A percentile compares a stretch with the other conserved stretches of the same genome.
Evolutionary conservation across 768 basidiomycete genomes (phyloP).

Genomic region (Glaciozyma antarctica): DNA sequence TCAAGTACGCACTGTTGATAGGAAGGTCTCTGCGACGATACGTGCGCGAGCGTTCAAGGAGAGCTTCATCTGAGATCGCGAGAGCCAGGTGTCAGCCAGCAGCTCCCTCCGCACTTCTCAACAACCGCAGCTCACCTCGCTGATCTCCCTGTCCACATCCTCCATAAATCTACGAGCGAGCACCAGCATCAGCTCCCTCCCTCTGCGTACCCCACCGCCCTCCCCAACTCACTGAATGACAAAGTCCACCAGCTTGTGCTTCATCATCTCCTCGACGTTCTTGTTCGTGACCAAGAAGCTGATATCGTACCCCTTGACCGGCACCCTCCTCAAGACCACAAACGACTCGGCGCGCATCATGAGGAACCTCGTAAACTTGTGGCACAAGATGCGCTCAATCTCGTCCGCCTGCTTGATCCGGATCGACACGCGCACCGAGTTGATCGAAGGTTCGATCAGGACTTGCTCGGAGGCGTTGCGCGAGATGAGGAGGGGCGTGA

Average conservation of each 20-base stretch:
- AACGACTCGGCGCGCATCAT: conserved; percentile 98
- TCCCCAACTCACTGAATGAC: conserved; percentile 68
- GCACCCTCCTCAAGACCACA: conserved; percentile 87
- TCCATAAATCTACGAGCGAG: conserved; percentile 26
- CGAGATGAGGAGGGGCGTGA: conserved; percentile 87
- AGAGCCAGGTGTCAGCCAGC: no score
- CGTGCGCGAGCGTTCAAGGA: conserved; percentile 91
- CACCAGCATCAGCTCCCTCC: conserved; percentile 8
- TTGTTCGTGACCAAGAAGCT: conserved; percentile 96
- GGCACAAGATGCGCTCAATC: conserved; percentile 91
- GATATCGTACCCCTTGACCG: conserved; percentile 96
- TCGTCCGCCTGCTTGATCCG: conserved; percentile 99
- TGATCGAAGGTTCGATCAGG: conserved; percentile 91
- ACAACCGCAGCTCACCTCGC: no score
- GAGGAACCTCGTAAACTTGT: conserved; percentile 98
- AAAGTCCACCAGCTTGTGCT: conserved; percentile 99
- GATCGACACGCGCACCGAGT: conserved; percentile 92
- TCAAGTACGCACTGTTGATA: not conserved
- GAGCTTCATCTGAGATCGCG: conserved; percentile 84
- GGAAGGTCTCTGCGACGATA: conserved; percentile 78
- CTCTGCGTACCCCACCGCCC: not conserved
- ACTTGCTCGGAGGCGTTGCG: conserved; percentile 96
- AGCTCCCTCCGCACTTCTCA: no score
- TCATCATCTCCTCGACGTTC: conserved; percentile 95
- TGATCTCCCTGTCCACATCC: conserved; percentile 84